These are phyloP conservation scores for Aurinia saxatilis DNA, from an alignment of 345 rosid species.

Conservation along the genomic window DNA sequence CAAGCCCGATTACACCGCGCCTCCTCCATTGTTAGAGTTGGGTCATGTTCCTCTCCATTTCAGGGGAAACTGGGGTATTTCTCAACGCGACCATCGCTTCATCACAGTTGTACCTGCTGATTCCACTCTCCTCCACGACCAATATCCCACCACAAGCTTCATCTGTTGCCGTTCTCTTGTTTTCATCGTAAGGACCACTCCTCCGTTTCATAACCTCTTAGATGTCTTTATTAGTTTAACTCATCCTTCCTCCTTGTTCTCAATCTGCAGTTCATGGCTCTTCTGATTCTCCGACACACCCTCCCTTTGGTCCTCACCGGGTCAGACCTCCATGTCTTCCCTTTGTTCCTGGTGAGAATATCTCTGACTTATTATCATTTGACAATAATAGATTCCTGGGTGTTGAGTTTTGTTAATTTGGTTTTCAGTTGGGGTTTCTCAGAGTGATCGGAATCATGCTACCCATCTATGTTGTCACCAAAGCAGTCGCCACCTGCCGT, in stretches of 20 bases:
- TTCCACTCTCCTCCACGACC: slow-evolving; percentile 36
- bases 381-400: background rate
- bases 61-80: slow-evolving; percentile 84
- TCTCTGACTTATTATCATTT: background rate
- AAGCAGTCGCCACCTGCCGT: slow-evolving; percentile 40
- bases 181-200: slow-evolving; percentile 39
- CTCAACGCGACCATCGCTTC: slow-evolving; percentile 49
- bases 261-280: slow-evolving; percentile 68
- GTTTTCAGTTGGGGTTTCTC: slow-evolving; percentile 48
- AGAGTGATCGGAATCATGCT: slow-evolving; percentile 56
- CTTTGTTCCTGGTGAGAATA: slow-evolving; percentile 45
- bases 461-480: slow-evolving; percentile 58
- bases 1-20: slow-evolving; percentile 82
- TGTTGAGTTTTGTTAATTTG: background rate
- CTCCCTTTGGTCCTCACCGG: slow-evolving; percentile 57
- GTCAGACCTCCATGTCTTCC: slow-evolving; percentile 39
- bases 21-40: slow-evolving; percentile 65
- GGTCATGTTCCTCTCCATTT: slow-evolving; percentile 70
- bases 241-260: background rate
- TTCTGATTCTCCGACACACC: slow-evolving; percentile 64
- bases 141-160: slow-evolving; percentile 46
- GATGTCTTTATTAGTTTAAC: background rate
- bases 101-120: slow-evolving; percentile 74
- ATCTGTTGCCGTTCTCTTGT: slow-evolving; percentile 57
- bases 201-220: background rate